Percentiles rank a stretch among this genome's conserved stretches.
Evolutionary conservation across 192 early-diverging fungal genomes (phyloP).

Genomic region (Gorgonomyces haynaldii): DNA sequence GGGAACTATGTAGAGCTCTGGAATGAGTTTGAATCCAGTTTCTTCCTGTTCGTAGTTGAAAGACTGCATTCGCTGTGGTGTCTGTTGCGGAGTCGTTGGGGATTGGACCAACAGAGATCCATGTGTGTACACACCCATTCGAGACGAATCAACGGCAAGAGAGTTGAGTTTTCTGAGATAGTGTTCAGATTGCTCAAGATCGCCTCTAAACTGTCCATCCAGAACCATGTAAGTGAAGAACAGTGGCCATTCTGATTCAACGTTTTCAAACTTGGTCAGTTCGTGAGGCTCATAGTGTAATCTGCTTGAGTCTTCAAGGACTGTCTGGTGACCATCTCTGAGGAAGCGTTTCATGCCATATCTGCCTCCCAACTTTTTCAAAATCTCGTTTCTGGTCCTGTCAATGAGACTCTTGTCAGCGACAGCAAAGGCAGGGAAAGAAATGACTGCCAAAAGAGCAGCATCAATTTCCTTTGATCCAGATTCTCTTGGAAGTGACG

Average conservation of each 20-base stretch:
- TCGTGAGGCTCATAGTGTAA: slow-evolving; percentile 74
- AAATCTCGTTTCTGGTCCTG: slow-evolving; percentile 58
- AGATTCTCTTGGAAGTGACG: slow-evolving; percentile 70
- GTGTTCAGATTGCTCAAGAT: slow-evolving; percentile 53
- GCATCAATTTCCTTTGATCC: slow-evolving; percentile 80
- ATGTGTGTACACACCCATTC: slow-evolving; percentile 34
- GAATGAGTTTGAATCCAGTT: slow-evolving; percentile 25
- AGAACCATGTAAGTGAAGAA: slow-evolving; percentile 83
- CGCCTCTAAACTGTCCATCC: slow-evolving; percentile 63
- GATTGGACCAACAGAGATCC: slow-evolving; percentile 1
- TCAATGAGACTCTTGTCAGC: slow-evolving; percentile 51
- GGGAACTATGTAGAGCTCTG: slow-evolving; percentile 75
- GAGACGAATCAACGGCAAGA: slow-evolving; percentile 57
- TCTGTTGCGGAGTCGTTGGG: too few relatives aligned
- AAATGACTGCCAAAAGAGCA: slow-evolving; percentile 70
- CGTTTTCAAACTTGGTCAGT: slow-evolving; percentile 68
- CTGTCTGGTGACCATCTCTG: slow-evolving; percentile 75
- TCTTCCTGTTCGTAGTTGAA: slow-evolving; percentile 15
- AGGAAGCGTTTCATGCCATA: slow-evolving; percentile 80
- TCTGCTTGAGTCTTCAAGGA: slow-evolving; percentile 57
- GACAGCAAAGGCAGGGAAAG: slow-evolving; percentile 81
- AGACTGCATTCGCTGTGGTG: too few relatives aligned
- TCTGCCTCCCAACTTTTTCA: slow-evolving; percentile 66
- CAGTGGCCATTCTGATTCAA: slow-evolving; percentile 84
- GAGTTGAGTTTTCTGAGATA: slow-evolving; percentile 59